These are phyloP conservation scores for Cyanophora paradoxa DNA, from an alignment of 78 protist genomes.

Conservation along the genomic window DNA sequence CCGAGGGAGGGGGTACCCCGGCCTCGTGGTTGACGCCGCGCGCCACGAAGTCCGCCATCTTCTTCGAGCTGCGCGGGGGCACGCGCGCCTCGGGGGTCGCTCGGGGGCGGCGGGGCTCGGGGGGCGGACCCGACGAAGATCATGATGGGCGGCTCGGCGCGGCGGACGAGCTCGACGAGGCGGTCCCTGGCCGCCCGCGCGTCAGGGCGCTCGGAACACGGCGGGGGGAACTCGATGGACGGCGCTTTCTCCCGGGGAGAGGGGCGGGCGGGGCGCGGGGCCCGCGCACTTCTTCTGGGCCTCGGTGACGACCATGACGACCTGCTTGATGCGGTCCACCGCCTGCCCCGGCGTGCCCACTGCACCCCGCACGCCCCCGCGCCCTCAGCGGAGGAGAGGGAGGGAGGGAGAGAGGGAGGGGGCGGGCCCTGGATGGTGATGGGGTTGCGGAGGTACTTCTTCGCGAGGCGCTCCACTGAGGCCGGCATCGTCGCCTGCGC, in stretches of 20 bases:
- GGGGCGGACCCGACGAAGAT: background rate
- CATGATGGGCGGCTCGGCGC: slow-evolving; percentile 20
- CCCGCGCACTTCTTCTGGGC: slow-evolving; percentile 9
- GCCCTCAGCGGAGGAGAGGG: background rate
- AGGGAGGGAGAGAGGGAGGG: background rate
- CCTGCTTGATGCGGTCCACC: background rate
- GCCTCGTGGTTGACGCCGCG: too few relatives aligned
- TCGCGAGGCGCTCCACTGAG: slow-evolving; percentile 14
- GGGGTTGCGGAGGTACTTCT: background rate
- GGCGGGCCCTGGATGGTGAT: background rate
- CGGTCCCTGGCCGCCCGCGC: too few relatives aligned
- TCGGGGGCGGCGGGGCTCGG: too few relatives aligned
- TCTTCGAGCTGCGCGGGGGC: too few relatives aligned
- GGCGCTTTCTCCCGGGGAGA: too few relatives aligned
- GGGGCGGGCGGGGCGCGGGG: too few relatives aligned
- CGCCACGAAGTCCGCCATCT: too few relatives aligned
- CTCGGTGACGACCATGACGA: slow-evolving; percentile 10
- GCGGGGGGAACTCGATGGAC: too few relatives aligned
- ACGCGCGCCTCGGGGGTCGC: too few relatives aligned
- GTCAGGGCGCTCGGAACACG: too few relatives aligned
- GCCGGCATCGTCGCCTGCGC: slow-evolving; percentile 8
- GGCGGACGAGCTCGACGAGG: slow-evolving; percentile 7
- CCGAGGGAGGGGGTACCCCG: too few relatives aligned
- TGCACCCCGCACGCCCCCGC: background rate
- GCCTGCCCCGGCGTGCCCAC: background rate